Percentiles rank a stretch among this genome's conserved stretches.
These are phyloP conservation scores for Monosporascus sp. DNA, from an alignment of 2,329 filamentous ascomycete species.

Conservation along the genomic window DNA sequence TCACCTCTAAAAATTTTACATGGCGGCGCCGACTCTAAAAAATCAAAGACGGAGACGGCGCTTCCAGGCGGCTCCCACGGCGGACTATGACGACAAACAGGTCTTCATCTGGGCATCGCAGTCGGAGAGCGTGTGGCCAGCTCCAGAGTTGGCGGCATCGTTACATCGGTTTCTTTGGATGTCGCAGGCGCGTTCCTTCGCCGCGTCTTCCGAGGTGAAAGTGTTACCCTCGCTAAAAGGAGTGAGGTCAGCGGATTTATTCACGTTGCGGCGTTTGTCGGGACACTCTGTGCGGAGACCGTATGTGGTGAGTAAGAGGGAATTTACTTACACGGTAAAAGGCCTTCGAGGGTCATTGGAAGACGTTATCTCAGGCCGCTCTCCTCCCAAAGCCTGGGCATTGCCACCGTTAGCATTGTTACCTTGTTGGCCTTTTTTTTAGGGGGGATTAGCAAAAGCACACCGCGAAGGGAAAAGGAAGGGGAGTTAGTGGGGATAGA, in stretches of 20 bases:
- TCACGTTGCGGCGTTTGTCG: too few relatives aligned
- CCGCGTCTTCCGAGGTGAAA: constrained; percentile 51
- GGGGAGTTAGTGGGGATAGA: neutral
- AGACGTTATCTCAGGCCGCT: neutral
- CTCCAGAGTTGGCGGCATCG: constrained; percentile 49
- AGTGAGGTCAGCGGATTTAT: constrained; percentile 24
- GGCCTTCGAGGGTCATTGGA: neutral
- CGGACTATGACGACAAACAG: constrained; percentile 6
- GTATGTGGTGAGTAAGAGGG: neutral
- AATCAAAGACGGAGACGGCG: too few relatives aligned
- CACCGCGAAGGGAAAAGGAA: neutral
- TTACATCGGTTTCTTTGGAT: constrained; percentile 59
- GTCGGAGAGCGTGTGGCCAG: constrained; percentile 39
- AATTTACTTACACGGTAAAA: neutral
- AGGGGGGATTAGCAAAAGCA: neutral
- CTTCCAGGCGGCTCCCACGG: too few relatives aligned
- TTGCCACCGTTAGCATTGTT: neutral
- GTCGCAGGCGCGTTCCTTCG: constrained; percentile 56
- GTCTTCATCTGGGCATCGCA: constrained; percentile 46
- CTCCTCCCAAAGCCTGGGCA: neutral
- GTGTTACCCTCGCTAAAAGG: constrained; percentile 48
- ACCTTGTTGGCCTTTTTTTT: neutral
- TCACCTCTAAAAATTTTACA: too few relatives aligned
- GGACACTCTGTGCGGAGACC: neutral
- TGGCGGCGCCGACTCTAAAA: too few relatives aligned